phyloP scores from a whole-genome alignment of 805 yeast genomes.

The Wilhelminamyces savonicus region DNA sequence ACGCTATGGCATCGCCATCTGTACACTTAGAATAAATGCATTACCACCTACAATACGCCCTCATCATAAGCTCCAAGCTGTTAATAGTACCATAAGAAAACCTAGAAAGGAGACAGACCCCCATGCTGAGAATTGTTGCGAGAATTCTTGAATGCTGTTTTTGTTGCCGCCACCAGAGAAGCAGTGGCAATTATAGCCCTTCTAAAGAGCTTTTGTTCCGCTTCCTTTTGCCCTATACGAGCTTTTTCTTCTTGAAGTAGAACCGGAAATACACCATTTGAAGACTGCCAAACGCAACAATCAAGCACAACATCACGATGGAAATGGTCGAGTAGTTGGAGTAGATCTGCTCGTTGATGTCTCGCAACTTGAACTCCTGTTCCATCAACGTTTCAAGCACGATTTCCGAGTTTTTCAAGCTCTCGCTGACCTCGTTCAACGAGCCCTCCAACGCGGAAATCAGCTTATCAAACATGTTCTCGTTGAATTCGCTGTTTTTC shows the following conservation, averaged over 20 bases:
- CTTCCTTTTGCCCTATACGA: slow-evolving; percentile 7
- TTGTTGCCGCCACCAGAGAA: too few relatives aligned
- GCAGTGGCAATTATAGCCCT: too few relatives aligned
- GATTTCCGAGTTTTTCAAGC: slow-evolving; percentile 20
- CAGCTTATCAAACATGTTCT: slow-evolving; percentile 27
- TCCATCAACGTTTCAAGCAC: slow-evolving; percentile 22
- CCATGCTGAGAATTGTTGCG: too few relatives aligned
- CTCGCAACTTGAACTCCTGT: slow-evolving; percentile 29
- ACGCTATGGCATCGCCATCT: too few relatives aligned
- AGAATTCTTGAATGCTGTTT: too few relatives aligned
- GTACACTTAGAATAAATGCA: too few relatives aligned
- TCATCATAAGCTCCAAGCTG: too few relatives aligned
- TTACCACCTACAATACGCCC: too few relatives aligned
- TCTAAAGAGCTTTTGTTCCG: too few relatives aligned
- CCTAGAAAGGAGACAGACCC: too few relatives aligned
- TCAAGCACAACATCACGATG: slow-evolving; percentile 18
- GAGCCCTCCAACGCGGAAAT: slow-evolving; percentile 23
- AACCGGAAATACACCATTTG: slow-evolving; percentile 26
- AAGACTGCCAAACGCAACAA: slow-evolving; percentile 21
- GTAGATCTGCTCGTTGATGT: slow-evolving; percentile 33
- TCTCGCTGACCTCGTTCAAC: slow-evolving; percentile 24
- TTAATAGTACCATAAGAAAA: too few relatives aligned
- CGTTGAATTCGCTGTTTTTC: slow-evolving; percentile 6
- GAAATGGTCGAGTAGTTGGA: slow-evolving; percentile 26
- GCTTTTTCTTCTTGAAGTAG: slow-evolving; percentile 21